A percentile compares a stretch with the other conserved stretches of the same genome.
phyloP scores from a whole-genome alignment of 129 eudicot genomes.

The Arctium minus region DNA sequence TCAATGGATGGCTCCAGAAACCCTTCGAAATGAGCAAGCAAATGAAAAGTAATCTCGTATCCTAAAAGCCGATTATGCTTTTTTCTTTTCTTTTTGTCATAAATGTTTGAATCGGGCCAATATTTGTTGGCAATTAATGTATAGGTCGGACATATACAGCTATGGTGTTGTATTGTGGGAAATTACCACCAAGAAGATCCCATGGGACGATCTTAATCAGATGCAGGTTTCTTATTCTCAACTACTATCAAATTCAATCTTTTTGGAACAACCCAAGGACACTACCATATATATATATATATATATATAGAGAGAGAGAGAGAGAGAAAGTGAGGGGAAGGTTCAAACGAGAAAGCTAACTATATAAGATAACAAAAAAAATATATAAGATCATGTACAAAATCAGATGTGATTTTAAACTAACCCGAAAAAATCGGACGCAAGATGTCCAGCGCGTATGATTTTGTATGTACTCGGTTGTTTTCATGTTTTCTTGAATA shows the following conservation, averaged over 20 bases:
- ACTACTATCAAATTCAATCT: background rate
- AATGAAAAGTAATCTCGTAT: conserved; percentile 59
- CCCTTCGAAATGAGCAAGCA: conserved; percentile 55
- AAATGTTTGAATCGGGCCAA: background rate
- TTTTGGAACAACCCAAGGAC: background rate
- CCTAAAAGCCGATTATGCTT: no score
- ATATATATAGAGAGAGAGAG: no score
- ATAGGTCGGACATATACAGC: conserved; percentile 75
- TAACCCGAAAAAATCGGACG: no score
- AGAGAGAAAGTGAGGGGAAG: no score
- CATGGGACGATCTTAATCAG: conserved; percentile 72
- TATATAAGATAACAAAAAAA: no score
- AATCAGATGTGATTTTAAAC: no score
- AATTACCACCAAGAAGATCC: conserved; percentile 66
- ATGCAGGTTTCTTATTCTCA: conserved; percentile 57
- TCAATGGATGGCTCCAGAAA: conserved; percentile 56
- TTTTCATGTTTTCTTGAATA: no score
- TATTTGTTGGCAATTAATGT: conserved; percentile 4
- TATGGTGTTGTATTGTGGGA: conserved; percentile 84
- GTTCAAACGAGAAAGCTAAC: no score
- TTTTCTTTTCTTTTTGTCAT: background rate
- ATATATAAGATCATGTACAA: no score
- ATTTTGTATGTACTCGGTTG: no score
- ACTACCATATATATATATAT: no score
- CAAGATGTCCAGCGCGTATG: no score